Evolutionary conservation across 179 eudicot genomes (phyloP).

Genomic region (Heliamphora ciliata): DNA sequence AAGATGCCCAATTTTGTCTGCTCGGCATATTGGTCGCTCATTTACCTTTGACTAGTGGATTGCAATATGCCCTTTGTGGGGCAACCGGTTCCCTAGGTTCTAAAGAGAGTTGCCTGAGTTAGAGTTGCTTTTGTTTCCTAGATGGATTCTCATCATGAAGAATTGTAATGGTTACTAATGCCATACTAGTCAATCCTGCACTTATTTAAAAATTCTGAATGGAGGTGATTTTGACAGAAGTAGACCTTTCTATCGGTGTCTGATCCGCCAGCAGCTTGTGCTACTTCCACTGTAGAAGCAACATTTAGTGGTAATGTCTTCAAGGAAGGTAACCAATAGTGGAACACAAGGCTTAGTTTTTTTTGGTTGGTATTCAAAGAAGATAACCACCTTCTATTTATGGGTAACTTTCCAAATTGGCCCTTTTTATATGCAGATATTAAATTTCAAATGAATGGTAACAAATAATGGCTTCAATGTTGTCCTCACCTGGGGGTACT

Average conservation of each 20-base stretch:
- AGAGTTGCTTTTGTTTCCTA: constrained; percentile 11
- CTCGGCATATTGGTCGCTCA: constrained; percentile 5
- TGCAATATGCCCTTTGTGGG: constrained; percentile 10
- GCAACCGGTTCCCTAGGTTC: neutral
- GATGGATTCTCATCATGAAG: constrained; percentile 7
- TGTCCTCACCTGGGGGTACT: neutral
- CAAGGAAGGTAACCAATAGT: neutral
- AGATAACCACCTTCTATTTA: neutral
- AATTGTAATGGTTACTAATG: neutral
- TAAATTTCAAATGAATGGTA: neutral
- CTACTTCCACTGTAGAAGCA: constrained; percentile 4
- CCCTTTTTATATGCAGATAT: neutral
- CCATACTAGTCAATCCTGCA: constrained; percentile 10
- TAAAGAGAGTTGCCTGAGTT: constrained; percentile 1
- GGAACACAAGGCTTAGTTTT: too few species aligned
- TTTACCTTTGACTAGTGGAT: constrained; percentile 9
- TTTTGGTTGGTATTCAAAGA: too few species aligned
- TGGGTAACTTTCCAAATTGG: neutral
- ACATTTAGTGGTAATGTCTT: neutral
- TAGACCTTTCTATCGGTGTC: constrained; percentile 6
- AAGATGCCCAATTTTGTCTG: neutral
- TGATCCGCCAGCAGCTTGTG: constrained; percentile 9
- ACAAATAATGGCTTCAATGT: neutral
- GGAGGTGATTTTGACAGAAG: constrained; percentile 8
- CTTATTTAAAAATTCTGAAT: neutral